Evolutionary conservation across 2,329 filamentous ascomycete genomes (phyloP).

Genomic region (Gremmenia infestans): DNA sequence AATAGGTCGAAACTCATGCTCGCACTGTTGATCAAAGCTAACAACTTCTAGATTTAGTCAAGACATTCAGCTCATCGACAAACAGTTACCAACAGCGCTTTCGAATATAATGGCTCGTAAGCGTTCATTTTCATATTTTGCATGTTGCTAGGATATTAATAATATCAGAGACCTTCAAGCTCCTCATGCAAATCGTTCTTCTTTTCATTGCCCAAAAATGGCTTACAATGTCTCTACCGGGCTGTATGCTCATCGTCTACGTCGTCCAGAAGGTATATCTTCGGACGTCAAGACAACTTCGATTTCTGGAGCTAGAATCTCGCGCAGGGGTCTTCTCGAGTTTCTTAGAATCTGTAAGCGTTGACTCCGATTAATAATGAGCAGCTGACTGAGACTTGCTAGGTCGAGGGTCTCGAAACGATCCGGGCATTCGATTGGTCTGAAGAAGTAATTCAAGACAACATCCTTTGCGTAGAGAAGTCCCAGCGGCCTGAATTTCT

Average conservation of each 20-base stretch:
- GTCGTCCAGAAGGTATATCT: conserved; percentile 53
- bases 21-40: background rate
- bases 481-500: conserved; percentile 54
- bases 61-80: conserved; percentile 16
- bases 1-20: conserved; percentile 32
- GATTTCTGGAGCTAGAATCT: conserved; percentile 56
- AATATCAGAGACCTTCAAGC: conserved; percentile 19
- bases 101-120: conserved; percentile 33
- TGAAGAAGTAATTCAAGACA: conserved; percentile 38
- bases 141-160: background rate
- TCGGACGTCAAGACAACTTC: conserved; percentile 54
- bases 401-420: conserved; percentile 47
- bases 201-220: conserved; percentile 43
- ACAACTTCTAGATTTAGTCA: conserved; percentile 16
- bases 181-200: conserved; percentile 43
- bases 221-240: conserved; percentile 45
- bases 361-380: background rate
- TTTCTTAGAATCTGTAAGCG: conserved; percentile 36
- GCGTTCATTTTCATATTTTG: conserved; percentile 28
- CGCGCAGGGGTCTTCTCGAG: conserved; percentile 47
- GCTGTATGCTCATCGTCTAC: conserved; percentile 43
- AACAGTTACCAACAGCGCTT: conserved; percentile 27
- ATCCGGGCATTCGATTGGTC: conserved; percentile 53
- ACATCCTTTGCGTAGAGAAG: conserved; percentile 43
- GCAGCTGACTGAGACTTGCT: background rate